These are phyloP conservation scores for Pulveroboletus sp. DNA, from an alignment of 768 basidiomycete genomes.

Conservation along the genomic window DNA sequence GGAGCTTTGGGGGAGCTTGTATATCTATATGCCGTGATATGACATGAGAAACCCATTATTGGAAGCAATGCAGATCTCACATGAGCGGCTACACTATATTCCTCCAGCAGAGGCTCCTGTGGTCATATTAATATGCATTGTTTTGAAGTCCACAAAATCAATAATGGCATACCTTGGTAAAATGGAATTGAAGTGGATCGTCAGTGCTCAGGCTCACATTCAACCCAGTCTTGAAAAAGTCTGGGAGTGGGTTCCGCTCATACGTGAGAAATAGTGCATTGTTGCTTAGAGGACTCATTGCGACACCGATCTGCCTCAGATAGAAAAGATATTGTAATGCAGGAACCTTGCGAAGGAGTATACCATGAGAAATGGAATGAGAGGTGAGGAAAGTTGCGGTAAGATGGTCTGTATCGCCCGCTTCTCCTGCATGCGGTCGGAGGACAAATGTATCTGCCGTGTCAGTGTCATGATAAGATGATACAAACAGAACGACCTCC, in stretches of 20 bases:
- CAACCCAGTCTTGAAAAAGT: conserved; percentile 93
- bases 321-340: conserved; percentile 97
- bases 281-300: conserved; percentile 98
- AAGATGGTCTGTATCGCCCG: conserved; percentile 96
- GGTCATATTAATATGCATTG: neutral
- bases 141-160: neutral
- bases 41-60: neutral
- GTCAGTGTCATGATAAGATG: conserved; percentile 32
- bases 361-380: conserved; percentile 99
- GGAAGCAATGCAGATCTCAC: conserved; percentile 39
- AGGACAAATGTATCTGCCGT: conserved; percentile 92
- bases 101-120: conserved; percentile 91
- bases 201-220: conserved; percentile 97
- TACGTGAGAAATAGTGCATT: conserved; percentile 96
- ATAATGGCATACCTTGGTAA: conserved; percentile 74
- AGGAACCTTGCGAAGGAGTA: conserved; percentile 94
- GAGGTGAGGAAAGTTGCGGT: conserved; percentile 94
- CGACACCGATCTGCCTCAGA: conserved; percentile 95
- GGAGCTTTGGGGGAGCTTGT: conserved; percentile 91
- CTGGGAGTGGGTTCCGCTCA: conserved; percentile 94
- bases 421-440: conserved; percentile 95
- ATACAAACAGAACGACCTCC: conserved; percentile 2
- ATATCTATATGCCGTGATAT: conserved; percentile 55
- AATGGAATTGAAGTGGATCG: conserved; percentile 95
- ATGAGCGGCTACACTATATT: conserved; percentile 97